A percentile compares a stretch with the other conserved stretches of the same genome.
phyloP scores from a whole-genome alignment of 2,329 filamentous ascomycete genomes.

The Sarocladium kiliense region DNA sequence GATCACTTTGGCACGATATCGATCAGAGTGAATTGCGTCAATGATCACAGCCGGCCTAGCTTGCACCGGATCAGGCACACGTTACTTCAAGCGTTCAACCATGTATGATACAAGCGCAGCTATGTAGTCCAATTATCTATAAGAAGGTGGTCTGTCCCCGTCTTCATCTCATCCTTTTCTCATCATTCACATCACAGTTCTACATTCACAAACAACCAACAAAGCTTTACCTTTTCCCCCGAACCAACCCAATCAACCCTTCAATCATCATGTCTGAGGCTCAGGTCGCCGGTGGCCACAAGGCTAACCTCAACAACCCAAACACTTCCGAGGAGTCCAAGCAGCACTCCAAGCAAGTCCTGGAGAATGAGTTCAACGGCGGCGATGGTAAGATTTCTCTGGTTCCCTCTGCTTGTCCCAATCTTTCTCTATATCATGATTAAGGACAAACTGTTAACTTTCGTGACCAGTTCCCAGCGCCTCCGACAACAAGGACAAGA shows the following conservation, averaged over 20 bases:
- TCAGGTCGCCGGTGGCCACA: constrained; percentile 52
- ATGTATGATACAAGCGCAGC: neutral
- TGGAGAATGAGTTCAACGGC: constrained; percentile 44
- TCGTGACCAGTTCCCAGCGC: constrained; percentile 21
- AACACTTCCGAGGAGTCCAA: constrained; percentile 45
- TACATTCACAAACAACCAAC: neutral
- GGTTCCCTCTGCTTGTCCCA: neutral
- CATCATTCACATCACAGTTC: constrained; percentile 7
- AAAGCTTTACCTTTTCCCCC: constrained; percentile 3
- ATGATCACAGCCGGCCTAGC: neutral
- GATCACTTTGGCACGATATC: neutral
- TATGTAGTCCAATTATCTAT: constrained; percentile 2
- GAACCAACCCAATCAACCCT: constrained; percentile 1
- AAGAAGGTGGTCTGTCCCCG: neutral
- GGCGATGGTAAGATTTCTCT: constrained; percentile 25
- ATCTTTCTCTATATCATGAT: too few relatives aligned
- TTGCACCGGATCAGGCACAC: neutral
- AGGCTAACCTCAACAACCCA: constrained; percentile 53
- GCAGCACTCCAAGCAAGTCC: constrained; percentile 42
- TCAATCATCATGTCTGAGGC: constrained; percentile 40
- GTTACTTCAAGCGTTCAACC: neutral
- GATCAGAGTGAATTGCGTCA: neutral
- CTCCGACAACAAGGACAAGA: constrained; percentile 37
- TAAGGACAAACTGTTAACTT: too few relatives aligned
- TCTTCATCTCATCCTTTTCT: neutral